phyloP scores from a whole-genome alignment of 2,329 filamentous ascomycete genomes.

The Hypoxylon sp. region DNA sequence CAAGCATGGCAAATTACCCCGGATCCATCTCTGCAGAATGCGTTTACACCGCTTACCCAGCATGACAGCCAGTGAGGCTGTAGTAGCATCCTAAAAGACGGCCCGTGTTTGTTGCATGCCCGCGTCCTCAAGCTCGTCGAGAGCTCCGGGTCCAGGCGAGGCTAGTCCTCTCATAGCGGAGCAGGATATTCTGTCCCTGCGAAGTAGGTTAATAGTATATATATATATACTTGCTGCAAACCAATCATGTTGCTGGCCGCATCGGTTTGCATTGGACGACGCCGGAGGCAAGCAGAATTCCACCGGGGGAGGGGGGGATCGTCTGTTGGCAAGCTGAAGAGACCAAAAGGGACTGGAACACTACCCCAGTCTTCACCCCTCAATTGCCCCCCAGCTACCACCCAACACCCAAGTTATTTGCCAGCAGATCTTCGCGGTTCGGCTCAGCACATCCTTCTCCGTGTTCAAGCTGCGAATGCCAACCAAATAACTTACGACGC shows the following conservation, averaged over 20 bases:
- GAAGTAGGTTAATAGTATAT: conserved; percentile 4
- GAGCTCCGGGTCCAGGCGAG: conserved; percentile 1
- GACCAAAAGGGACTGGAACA: neutral
- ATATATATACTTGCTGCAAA: conserved; percentile 1
- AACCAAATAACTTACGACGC: conserved; percentile 6
- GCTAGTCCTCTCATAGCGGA: neutral
- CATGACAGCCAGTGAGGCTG: neutral
- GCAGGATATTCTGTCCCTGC: neutral
- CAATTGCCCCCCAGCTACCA: conserved; percentile 13
- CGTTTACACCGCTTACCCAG: neutral
- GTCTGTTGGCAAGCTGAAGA: neutral
- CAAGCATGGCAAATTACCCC: neutral
- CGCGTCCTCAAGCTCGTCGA: neutral
- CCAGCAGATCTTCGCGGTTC: neutral
- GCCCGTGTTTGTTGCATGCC: neutral
- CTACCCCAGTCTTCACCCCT: neutral
- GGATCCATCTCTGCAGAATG: conserved; percentile 3
- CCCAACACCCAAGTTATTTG: conserved; percentile 2
- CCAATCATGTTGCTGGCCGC: neutral
- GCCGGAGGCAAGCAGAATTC: neutral
- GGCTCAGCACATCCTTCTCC: conserved; percentile 3
- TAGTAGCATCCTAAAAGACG: neutral
- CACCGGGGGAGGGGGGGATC: neutral
- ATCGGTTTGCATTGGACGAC: neutral
- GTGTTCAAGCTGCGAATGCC: conserved; percentile 1